phyloP scores from a whole-genome alignment of 176 grass and related monocot species.

The Alopecurus myosuroides region DNA sequence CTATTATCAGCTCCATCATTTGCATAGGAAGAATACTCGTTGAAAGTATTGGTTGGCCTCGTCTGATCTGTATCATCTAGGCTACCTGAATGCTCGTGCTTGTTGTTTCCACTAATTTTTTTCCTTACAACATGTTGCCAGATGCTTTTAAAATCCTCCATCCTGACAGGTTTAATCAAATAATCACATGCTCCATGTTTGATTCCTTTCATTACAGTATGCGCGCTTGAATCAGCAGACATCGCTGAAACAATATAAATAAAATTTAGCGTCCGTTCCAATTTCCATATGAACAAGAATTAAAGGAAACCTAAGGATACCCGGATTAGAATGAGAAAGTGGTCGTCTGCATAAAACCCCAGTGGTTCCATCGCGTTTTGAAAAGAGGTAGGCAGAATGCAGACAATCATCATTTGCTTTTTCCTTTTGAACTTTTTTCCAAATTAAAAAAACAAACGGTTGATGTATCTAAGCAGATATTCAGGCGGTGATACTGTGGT shows the following conservation, averaged over 20 bases:
- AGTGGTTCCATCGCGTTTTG: too few species aligned
- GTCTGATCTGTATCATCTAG: conserved; percentile 73
- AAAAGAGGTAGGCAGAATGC: too few species aligned
- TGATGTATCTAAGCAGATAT: too few species aligned
- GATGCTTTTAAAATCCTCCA: conserved; percentile 97
- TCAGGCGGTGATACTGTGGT: too few species aligned
- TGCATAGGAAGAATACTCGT: conserved; percentile 64
- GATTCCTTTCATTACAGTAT: conserved; percentile 98
- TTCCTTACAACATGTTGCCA: conserved; percentile 99
- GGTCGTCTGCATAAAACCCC: too few species aligned
- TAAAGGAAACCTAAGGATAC: too few species aligned
- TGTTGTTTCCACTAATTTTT: conserved; percentile 66
- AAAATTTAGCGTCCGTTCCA: too few species aligned
- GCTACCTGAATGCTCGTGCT: conserved; percentile 85
- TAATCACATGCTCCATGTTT: conserved; percentile 97
- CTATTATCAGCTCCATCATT: conserved; percentile 78
- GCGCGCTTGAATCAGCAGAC: conserved; percentile 88
- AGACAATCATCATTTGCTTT: too few species aligned
- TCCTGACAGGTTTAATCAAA: conserved; percentile 90
- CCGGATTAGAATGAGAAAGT: too few species aligned
- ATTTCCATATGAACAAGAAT: too few species aligned
- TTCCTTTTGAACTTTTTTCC: too few species aligned
- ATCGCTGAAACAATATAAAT: conserved; percentile 70
- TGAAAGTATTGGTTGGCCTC: conserved; percentile 53
- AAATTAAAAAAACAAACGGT: too few species aligned